phyloP scores from a whole-genome alignment of 1,284 basidiomycete species.

The Meripilus lineatus region DNA sequence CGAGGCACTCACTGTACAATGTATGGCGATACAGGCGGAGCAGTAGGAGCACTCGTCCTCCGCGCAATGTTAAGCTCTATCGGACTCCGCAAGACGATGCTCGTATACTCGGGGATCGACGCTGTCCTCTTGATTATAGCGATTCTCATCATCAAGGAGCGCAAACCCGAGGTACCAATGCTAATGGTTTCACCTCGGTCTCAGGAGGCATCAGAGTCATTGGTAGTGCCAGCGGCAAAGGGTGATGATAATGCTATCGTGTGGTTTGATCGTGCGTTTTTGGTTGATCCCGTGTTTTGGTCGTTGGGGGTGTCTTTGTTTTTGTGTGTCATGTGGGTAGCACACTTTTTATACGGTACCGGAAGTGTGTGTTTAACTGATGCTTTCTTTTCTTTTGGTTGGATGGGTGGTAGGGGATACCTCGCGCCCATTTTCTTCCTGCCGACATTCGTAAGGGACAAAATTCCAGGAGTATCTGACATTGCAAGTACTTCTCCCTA shows the following conservation, averaged over 20 bases:
- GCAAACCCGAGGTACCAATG: slow-evolving; percentile 10
- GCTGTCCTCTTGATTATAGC: slow-evolving; percentile 16
- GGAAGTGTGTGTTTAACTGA: no score
- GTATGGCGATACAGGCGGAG: slow-evolving; percentile 15
- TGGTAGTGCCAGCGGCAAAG: no score
- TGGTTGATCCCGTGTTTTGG: slow-evolving; percentile 24
- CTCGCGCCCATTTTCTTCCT: slow-evolving; percentile 22
- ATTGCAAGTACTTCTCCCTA: slow-evolving; percentile 18
- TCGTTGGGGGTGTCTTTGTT: slow-evolving; percentile 20
- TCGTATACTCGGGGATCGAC: slow-evolving; percentile 20
- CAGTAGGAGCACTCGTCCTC: slow-evolving; percentile 17
- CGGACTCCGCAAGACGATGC: slow-evolving; percentile 18
- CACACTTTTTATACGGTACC: neutral
- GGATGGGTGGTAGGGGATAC: slow-evolving; percentile 18
- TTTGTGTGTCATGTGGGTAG: slow-evolving; percentile 19
- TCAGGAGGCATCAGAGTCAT: no score
- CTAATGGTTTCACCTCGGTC: no score
- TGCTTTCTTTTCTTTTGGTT: no score
- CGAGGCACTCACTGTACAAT: no score
- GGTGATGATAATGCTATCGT: slow-evolving; percentile 15
- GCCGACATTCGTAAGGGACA: slow-evolving; percentile 18
- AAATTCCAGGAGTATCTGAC: slow-evolving; percentile 15
- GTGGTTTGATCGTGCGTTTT: slow-evolving; percentile 22
- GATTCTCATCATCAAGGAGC: slow-evolving; percentile 20
- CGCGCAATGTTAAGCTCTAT: slow-evolving; percentile 16